Conservation (phyloP, 139 green algal genomes). For the Chloropicon primus region DNA sequence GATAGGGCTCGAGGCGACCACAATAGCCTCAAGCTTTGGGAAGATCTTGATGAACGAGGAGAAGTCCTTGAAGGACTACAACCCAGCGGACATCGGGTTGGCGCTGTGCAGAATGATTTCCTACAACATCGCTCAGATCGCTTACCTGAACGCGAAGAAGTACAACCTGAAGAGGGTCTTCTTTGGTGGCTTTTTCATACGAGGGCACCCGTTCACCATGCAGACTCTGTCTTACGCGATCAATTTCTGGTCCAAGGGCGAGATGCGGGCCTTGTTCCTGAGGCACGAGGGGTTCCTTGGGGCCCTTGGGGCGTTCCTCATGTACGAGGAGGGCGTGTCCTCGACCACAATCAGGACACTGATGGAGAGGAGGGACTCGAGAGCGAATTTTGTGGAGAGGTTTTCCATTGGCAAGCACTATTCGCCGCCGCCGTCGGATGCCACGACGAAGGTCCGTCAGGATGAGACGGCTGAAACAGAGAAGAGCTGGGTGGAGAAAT, state of each 20-base stretch:
- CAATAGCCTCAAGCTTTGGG: constrained; percentile 90
- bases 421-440: neutral
- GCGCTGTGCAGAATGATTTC: constrained; percentile 74
- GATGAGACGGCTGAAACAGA: constrained; percentile 13
- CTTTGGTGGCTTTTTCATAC: constrained; percentile 92
- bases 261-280: constrained; percentile 91
- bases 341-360: constrained; percentile 14
- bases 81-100: constrained; percentile 64
- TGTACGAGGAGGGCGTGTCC: constrained; percentile 16
- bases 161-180: constrained; percentile 84
- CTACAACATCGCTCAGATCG: constrained; percentile 96
- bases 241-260: constrained; percentile 90
- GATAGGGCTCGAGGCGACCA: constrained; percentile 82
- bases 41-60: constrained; percentile 61
- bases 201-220: constrained; percentile 98
- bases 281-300: constrained; percentile 89
- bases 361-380: neutral
- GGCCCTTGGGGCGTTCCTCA: constrained; percentile 89
- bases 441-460: too few relatives aligned
- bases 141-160: constrained; percentile 72
- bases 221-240: constrained; percentile 97
- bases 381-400: neutral
- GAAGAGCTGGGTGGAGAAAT: constrained; percentile 81
- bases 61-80: constrained; percentile 64
- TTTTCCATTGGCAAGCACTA: neutral